phyloP scores from a whole-genome alignment of 768 basidiomycete species.

The Hortiboletus flavorubellus region DNA sequence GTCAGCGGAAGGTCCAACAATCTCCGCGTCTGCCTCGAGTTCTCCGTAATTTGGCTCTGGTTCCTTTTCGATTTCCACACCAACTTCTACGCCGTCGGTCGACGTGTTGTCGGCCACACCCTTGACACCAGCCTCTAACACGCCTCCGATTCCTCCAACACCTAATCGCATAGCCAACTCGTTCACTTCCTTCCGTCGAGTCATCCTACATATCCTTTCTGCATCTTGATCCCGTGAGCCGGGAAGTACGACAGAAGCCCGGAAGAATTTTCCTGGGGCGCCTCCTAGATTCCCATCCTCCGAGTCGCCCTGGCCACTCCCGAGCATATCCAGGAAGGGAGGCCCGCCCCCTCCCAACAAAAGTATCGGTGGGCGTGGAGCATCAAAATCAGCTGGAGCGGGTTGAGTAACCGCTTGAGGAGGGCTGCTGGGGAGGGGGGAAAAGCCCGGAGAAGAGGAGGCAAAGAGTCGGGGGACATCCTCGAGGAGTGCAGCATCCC shows the following conservation, averaged over 20 bases:
- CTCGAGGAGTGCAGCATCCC: constrained; percentile 51
- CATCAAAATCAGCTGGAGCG: constrained; percentile 27
- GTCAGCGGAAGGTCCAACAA: constrained; percentile 16
- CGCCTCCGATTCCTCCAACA: constrained; percentile 70
- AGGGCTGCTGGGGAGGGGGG: background rate
- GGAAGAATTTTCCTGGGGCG: constrained; percentile 48
- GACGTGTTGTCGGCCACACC: background rate
- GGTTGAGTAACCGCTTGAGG: constrained; percentile 23
- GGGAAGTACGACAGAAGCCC: constrained; percentile 70
- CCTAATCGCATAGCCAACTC: constrained; percentile 83
- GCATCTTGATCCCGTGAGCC: constrained; percentile 46
- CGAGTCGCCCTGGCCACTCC: constrained; percentile 11
- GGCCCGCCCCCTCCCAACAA: constrained; percentile 22
- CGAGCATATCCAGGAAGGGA: constrained; percentile 27
- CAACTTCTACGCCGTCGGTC: background rate
- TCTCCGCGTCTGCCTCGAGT: constrained; percentile 17
- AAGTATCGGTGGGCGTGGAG: constrained; percentile 23
- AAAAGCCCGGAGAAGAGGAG: constrained; percentile 18
- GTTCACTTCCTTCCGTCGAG: constrained; percentile 71
- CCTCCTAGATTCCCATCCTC: constrained; percentile 17
- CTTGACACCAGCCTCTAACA: constrained; percentile 37
- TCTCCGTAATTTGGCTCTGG: constrained; percentile 9
- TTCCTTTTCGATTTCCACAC: constrained; percentile 2
- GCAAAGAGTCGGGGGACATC: constrained; percentile 57
- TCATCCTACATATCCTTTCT: constrained; percentile 57